A percentile compares a stretch with the other conserved stretches of the same genome.
Evolutionary conservation across 2,329 filamentous ascomycete species (phyloP).

Genomic region (Talaromyces islandicus): DNA sequence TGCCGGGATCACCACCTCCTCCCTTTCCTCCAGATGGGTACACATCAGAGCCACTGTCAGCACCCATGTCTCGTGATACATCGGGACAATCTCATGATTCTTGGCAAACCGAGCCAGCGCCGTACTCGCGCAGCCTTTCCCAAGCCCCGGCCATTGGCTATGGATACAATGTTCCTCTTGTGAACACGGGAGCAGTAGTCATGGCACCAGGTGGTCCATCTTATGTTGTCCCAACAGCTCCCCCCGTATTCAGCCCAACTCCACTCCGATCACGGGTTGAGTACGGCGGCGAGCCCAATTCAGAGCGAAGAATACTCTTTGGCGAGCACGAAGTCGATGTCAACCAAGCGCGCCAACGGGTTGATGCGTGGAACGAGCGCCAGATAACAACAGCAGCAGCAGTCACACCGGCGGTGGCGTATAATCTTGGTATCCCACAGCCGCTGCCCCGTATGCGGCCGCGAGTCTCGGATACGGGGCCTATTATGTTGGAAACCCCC

Average conservation of each 20-base stretch:
- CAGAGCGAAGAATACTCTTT: constrained; percentile 13
- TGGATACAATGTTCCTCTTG: not conserved
- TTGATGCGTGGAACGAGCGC: constrained; percentile 16
- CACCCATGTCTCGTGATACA: constrained; percentile 28
- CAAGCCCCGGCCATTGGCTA: constrained; percentile 10
- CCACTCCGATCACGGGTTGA: constrained; percentile 13
- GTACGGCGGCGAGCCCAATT: constrained; percentile 8
- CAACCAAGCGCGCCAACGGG: constrained; percentile 20
- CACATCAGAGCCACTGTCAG: constrained; percentile 22
- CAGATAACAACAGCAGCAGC: not conserved
- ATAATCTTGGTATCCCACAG: constrained; percentile 3
- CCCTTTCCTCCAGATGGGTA: constrained; percentile 17
- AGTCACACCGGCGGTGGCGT: not conserved
- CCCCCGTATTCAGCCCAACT: constrained; percentile 6
- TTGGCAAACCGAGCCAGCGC: constrained; percentile 31
- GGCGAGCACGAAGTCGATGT: constrained; percentile 27
- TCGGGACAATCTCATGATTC: constrained; percentile 30
- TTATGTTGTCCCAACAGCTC: constrained; percentile 18
- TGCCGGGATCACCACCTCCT: constrained; percentile 26
- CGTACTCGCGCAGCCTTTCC: constrained; percentile 18
- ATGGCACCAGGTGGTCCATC: constrained; percentile 5
- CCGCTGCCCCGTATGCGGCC: constrained; percentile 6
- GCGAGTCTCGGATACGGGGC: constrained; percentile 6
- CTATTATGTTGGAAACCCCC: not conserved
- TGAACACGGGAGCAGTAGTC: not conserved